phyloP scores from a whole-genome alignment of 2,329 filamentous ascomycete species.

The Arthroderma uncinatum region DNA sequence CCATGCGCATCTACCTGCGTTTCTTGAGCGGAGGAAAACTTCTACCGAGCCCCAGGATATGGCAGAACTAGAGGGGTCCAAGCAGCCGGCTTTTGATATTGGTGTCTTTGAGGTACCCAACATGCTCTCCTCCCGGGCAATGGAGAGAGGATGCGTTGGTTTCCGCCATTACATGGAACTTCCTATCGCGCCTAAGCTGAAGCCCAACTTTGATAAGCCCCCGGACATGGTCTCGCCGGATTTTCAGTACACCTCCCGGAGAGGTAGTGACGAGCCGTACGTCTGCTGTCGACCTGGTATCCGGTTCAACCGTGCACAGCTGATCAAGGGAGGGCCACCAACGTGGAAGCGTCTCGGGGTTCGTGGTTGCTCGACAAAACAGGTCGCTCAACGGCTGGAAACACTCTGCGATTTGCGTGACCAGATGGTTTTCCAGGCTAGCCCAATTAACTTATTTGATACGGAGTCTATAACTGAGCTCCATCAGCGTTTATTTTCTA shows the following conservation, averaged over 20 bases:
- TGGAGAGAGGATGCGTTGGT: conserved; percentile 38
- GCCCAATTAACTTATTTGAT: conserved; percentile 28
- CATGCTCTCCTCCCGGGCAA: conserved; percentile 37
- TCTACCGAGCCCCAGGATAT: conserved; percentile 15
- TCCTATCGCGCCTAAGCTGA: conserved; percentile 24
- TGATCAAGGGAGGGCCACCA: conserved; percentile 29
- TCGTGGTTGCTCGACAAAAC: conserved; percentile 27
- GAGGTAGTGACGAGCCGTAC: conserved; percentile 23
- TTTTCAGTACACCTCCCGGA: conserved; percentile 17
- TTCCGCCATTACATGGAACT: conserved; percentile 40
- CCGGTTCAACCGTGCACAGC: conserved; percentile 26
- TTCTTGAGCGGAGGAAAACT: conserved; percentile 24
- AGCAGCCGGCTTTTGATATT: conserved; percentile 33
- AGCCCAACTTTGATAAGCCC: conserved; percentile 16
- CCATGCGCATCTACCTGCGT: conserved; percentile 36
- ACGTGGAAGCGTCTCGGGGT: conserved; percentile 35
- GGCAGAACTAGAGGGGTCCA: conserved; percentile 16
- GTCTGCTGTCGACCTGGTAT: conserved; percentile 27
- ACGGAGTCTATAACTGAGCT: conserved; percentile 24
- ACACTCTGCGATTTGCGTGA: conserved; percentile 26
- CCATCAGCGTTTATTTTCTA: conserved; percentile 27
- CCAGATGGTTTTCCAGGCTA: conserved; percentile 23
- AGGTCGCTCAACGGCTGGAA: conserved; percentile 27
- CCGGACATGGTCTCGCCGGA: conserved; percentile 15
- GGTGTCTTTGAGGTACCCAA: conserved; percentile 40